Conservation (phyloP, 2,329 filamentous ascomycete genomes). For the Dactylella cylindrospora region DNA sequence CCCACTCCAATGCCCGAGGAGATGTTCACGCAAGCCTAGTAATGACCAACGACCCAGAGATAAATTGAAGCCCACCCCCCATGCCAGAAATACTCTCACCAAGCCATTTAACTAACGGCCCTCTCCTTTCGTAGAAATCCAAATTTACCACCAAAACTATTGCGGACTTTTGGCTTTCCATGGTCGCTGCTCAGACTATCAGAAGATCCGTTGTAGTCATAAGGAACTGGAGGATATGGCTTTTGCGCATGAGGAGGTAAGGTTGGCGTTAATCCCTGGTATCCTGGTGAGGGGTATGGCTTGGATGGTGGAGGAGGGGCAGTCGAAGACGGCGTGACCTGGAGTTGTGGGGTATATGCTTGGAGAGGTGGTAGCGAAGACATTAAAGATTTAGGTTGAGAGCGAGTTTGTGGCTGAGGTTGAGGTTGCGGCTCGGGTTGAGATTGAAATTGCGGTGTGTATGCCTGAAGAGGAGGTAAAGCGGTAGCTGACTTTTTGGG, state of each 20-base stretch:
- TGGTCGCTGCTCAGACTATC: conserved; percentile 31
- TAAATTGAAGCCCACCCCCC: too few relatives aligned
- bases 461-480: background rate
- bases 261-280: conserved; percentile 2
- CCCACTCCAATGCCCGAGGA: too few relatives aligned
- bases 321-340: conserved; percentile 5
- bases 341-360: conserved; percentile 28
- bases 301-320: conserved; percentile 10
- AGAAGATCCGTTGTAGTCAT: conserved; percentile 36
- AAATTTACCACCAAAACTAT: conserved; percentile 33
- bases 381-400: too few relatives aligned
- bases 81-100: too few relatives aligned
- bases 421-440: too few relatives aligned
- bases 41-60: too few relatives aligned
- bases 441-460: conserved; percentile 6
- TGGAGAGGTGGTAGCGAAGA: conserved; percentile 23
- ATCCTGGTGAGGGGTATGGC: conserved; percentile 6
- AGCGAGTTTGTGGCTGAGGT: too few relatives aligned
- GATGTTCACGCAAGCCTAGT: too few relatives aligned
- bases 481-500: background rate
- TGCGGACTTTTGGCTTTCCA: conserved; percentile 20
- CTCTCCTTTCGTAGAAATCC: conserved; percentile 26
- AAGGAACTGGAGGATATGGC: conserved; percentile 7
- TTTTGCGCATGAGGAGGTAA: background rate
- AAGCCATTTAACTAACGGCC: too few relatives aligned